Evolutionary conservation across 2,329 filamentous ascomycete genomes (phyloP).

Genomic region (Fusarium irregulare): DNA sequence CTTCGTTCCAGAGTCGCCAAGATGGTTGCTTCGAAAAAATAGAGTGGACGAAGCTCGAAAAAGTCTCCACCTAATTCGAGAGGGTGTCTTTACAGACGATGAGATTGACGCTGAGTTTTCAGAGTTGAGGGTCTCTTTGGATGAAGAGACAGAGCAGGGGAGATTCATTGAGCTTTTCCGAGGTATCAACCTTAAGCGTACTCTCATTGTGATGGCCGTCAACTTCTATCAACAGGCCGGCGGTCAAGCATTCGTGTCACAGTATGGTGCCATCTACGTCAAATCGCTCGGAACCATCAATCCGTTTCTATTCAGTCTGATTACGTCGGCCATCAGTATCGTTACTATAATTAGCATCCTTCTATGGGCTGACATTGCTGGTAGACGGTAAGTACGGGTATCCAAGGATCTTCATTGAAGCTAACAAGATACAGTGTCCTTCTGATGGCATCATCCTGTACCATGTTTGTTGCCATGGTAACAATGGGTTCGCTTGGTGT

Average conservation of each 20-base stretch:
- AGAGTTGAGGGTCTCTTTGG: conserved; percentile 24
- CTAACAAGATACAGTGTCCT: background rate
- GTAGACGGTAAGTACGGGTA: background rate
- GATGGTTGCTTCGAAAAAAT: conserved; percentile 40
- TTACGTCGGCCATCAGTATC: conserved; percentile 40
- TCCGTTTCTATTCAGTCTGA: conserved; percentile 42
- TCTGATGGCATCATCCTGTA: conserved; percentile 30
- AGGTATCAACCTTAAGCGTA: conserved; percentile 32
- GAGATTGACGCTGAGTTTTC: conserved; percentile 35
- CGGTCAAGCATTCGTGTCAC: conserved; percentile 38
- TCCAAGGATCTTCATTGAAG: accelerated
- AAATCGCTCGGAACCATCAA: conserved; percentile 40
- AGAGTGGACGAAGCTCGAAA: conserved; percentile 32
- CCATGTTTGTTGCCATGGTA: conserved; percentile 39
- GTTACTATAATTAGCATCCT: background rate
- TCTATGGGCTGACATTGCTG: conserved; percentile 17
- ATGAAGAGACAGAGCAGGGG: conserved; percentile 36
- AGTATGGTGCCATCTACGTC: conserved; percentile 40
- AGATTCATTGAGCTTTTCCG: conserved; percentile 28
- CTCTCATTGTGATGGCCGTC: conserved; percentile 15
- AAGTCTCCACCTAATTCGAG: conserved; percentile 14
- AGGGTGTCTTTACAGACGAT: conserved; percentile 30
- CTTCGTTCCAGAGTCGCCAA: conserved; percentile 44
- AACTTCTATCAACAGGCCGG: conserved; percentile 38
- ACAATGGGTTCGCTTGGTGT: conserved; percentile 44